Evolutionary conservation across 139 green algal species (phyloP).

Genomic region (Micractinium sp.): DNA sequence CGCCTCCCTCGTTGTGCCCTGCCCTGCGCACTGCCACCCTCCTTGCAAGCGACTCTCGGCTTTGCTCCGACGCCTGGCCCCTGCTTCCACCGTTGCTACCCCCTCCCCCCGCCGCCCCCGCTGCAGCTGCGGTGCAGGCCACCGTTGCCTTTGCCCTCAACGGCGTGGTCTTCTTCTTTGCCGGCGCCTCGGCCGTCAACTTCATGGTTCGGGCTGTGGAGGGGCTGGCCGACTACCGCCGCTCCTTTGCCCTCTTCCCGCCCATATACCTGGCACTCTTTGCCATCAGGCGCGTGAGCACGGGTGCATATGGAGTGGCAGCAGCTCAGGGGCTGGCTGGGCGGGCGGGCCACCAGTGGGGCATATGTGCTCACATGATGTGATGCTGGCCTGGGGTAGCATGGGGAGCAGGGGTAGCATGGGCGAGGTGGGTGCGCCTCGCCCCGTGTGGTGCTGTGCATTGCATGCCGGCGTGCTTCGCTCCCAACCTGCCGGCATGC

Average conservation of each 20-base stretch:
- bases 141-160: slow-evolving; percentile 60
- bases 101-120: background rate
- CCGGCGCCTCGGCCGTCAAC: slow-evolving; percentile 75
- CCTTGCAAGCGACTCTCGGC: background rate
- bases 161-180: slow-evolving; percentile 87
- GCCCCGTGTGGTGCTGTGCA: background rate
- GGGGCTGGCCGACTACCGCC: slow-evolving; percentile 5
- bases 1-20: no score
- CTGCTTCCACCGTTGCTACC: background rate
- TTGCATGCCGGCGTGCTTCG: background rate
- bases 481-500: background rate
- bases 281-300: slow-evolving; percentile 10
- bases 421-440: background rate
- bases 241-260: slow-evolving; percentile 40
- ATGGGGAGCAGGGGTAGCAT: background rate
- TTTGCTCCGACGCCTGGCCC: background rate
- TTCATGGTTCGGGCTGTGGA: slow-evolving; percentile 69
- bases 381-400: background rate
- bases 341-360: no score
- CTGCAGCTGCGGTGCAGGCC: slow-evolving; percentile 38
- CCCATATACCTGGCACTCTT: slow-evolving; percentile 44
- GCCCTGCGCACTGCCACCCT: background rate
- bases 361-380: background rate
- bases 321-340: no score
- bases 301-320: background rate